phyloP scores from a whole-genome alignment of 164 flowering plant species.

The Cinnamomum micranthum region DNA sequence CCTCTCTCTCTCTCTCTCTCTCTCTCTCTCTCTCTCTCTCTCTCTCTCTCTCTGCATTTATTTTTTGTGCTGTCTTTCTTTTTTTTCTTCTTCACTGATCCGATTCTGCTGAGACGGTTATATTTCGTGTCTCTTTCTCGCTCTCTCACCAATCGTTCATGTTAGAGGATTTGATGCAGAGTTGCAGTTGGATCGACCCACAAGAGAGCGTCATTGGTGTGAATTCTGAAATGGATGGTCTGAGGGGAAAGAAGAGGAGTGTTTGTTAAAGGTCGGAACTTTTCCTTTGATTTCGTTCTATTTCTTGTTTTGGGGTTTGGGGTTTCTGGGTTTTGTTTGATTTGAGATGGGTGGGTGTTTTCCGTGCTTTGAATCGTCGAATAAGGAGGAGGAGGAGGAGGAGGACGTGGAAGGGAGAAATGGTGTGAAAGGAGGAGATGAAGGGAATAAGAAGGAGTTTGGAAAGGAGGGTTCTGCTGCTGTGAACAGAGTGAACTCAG shows the following conservation, averaged over 20 bases:
- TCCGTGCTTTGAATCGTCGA: constrained; percentile 43
- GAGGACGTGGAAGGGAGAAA: constrained; percentile 17
- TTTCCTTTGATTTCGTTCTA: not conserved
- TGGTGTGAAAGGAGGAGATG: constrained; percentile 26
- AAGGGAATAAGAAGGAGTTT: constrained; percentile 23
- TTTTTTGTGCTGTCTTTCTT: not conserved
- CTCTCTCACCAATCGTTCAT: not conserved
- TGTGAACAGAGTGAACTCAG: constrained; percentile 23
- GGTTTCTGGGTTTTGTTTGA: constrained; percentile 11
- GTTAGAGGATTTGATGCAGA: not conserved
- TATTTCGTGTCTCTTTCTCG: not conserved
- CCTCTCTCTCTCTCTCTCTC: not conserved
- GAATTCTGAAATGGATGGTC: not conserved
- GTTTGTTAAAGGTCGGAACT: not conserved
- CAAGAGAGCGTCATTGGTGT: not conserved
- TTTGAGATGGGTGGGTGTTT: constrained; percentile 43
- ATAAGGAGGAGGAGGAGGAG: constrained; percentile 21
- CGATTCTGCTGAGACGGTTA: not conserved
- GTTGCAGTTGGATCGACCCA: not conserved
- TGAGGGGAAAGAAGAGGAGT: not conserved
- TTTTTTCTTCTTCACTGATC: not conserved
- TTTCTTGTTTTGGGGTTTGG: not conserved
- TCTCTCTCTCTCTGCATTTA: not conserved
- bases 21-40: not conserved
- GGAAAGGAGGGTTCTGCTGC: constrained; percentile 20